These are phyloP conservation scores for Albophoma yamanashiensis DNA, from an alignment of 2,329 filamentous ascomycete species.

Conservation along the genomic window DNA sequence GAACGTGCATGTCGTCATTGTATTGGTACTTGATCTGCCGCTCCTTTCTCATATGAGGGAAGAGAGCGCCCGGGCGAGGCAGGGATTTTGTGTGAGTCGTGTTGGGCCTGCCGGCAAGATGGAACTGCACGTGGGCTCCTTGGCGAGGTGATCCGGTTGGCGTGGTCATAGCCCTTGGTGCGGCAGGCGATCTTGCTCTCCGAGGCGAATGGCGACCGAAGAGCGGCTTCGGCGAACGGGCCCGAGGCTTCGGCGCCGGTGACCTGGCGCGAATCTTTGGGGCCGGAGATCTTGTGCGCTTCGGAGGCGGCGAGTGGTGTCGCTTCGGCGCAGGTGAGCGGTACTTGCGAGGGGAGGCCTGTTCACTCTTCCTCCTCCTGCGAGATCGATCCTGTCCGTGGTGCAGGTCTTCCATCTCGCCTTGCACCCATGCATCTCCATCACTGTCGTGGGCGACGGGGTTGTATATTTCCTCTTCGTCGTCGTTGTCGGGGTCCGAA, in stretches of 20 bases:
- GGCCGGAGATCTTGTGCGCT: constrained; percentile 21
- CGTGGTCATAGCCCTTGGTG: constrained; percentile 14
- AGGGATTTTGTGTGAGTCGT: constrained; percentile 76
- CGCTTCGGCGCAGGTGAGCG: constrained; percentile 32
- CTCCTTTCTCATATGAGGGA: constrained; percentile 40
- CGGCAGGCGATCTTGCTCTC: constrained; percentile 1
- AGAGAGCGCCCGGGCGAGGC: constrained; percentile 65
- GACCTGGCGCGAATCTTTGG: constrained; percentile 29
- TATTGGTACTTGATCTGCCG: constrained; percentile 22
- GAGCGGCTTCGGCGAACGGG: constrained; percentile 31
- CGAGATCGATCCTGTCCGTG: constrained; percentile 44
- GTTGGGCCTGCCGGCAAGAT: constrained; percentile 46
- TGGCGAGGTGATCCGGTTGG: constrained; percentile 28
- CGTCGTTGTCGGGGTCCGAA: constrained; percentile 81
- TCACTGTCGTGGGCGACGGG: constrained; percentile 53
- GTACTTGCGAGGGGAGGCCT: constrained; percentile 31
- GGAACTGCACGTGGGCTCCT: constrained; percentile 25
- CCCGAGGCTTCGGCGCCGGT: constrained; percentile 33
- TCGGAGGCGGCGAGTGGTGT: constrained; percentile 22
- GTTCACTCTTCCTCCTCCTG: constrained; percentile 38
- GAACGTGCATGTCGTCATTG: constrained; percentile 52
- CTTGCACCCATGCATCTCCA: constrained; percentile 58
- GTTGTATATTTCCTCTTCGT: constrained; percentile 58
- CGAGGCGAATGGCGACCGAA: constrained; percentile 12
- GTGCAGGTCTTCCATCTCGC: constrained; percentile 56